Evolutionary conservation across 768 basidiomycete genomes (phyloP), one percentile per base, ranked within the genome.

Genomic region (Pleurotus djamor): DNA sequence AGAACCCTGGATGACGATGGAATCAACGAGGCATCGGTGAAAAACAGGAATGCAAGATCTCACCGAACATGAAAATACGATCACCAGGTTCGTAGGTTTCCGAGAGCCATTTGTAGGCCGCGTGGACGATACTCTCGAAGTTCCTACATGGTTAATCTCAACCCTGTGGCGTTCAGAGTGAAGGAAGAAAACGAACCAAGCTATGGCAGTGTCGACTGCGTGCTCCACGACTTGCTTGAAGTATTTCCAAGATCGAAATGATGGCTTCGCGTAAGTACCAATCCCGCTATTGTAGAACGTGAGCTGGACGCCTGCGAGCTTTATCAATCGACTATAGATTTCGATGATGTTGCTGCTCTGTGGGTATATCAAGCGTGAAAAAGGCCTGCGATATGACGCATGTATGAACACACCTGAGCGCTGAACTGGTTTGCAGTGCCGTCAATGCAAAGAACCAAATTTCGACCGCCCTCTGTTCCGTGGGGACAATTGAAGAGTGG

Each of bases 91-190:
- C 38, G 57, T 77, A 81, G 36, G 72, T 71, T 8, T 51, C 74
- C 3, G 76, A 74, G 14, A 80, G 68, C 79, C 80, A 80, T 5
- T 68, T 66, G 57, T 81, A 80, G 10, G 74, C 78, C 5, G 58
- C 63, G 50, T 76, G 60, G 38, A 81, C 64, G 16, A 65, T 73
- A 16, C 57, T 64, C 38, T 76, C 67, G 50, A 79, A 65, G 37
- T 74, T 71, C 66, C 78, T 78, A 28, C 41, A 48, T 28, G 21
- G 21, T 28, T 28, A 28, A 1, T 28, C 21, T 28, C 21, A 28
- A 28, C 21, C 21, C 21, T 28, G 21, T 28, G 21, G 3, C 21
- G 21, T 28, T 28, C 7, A 8, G 28, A 28, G 21, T 28, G 21
- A 28, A 3, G 21, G 21, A 28, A 28, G 21, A 28, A 28, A 28